Evolutionary conservation across 2,329 filamentous ascomycete genomes (phyloP), one percentile per base, ranked within the genome.

Genomic region (Hortaea werneckii): DNA sequence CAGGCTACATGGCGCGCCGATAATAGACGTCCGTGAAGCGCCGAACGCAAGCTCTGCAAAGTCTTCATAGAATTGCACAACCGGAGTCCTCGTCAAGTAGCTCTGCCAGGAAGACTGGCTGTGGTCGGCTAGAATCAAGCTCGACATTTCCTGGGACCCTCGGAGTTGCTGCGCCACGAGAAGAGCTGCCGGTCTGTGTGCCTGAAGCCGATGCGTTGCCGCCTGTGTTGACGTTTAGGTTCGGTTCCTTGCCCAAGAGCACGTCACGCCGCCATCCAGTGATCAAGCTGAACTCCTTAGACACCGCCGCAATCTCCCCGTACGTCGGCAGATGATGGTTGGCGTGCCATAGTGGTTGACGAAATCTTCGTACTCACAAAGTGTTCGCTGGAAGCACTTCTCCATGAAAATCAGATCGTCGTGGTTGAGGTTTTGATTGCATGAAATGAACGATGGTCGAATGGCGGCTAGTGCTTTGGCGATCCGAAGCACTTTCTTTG

Each of bases 361-460:
- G 54, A 94, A 92, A 53, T 94, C 87, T 61, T 96, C 87, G 58
- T 94, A 94, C 62, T 95, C 88, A 60, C 88, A 87, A 8, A 96
- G 73, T 0, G 87, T 94, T 34, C 92, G 80, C 66, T 98, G 92
- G 61, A 96, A 87, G 59, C 86, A 94, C 67, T 94, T 94, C 65
- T 98, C 92, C 85, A 95, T 95, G 65, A 96, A 95, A 20, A 98
- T 82, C 28, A 96, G 73, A 65, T 98, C 92, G 58, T 92, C 83
- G 12, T 82, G 75, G 53, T 87, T 89, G 50, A 96, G 72, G n/a
- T 87, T 88, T 58, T 86, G 85, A 13, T 87, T 94, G 51, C 87
- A 94, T 8, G 88, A 83, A 52, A 96, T 90, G 62, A 98, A 92
- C 0, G 88, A 92, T 1, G 92, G 90, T 6, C 92, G 83, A 56